Conservation (phyloP, 257 asterid species). For the Solanum dulcamara region DNA sequence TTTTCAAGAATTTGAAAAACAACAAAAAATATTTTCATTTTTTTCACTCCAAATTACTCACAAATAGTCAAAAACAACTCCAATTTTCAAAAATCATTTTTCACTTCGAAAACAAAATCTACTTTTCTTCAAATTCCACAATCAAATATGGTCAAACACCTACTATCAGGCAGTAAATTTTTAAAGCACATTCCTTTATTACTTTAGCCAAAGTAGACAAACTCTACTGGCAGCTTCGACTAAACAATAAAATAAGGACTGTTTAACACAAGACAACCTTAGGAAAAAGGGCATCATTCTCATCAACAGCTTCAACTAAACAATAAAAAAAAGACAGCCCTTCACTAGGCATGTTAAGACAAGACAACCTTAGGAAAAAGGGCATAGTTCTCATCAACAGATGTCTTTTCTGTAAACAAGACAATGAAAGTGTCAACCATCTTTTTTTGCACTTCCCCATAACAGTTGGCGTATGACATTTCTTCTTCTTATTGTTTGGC, state of each 20-base stretch:
- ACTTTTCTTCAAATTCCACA: neutral
- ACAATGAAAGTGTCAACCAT: neutral
- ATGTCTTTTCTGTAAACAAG: neutral
- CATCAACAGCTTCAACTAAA: neutral
- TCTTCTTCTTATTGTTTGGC: neutral
- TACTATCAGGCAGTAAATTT: neutral
- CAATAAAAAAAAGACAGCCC: neutral
- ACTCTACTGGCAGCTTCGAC: neutral
- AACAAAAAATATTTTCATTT: too few species aligned
- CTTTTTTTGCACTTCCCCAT: neutral
- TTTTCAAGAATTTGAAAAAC: too few species aligned
- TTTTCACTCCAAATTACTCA: too few species aligned
- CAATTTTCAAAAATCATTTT: too few species aligned
- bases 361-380: neutral
- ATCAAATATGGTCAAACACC: neutral
- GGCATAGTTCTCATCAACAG: neutral
- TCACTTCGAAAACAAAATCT: too few species aligned
- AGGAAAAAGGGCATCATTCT: neutral
- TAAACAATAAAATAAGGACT: neutral
- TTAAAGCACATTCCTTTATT: neutral
- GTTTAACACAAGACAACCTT: neutral
- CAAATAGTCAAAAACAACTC: too few species aligned
- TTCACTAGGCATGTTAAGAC: neutral
- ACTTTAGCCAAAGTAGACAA: neutral
- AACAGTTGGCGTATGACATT: neutral